phyloP scores from a whole-genome alignment of 116 monocot species.

The Phalaenopsis hybrid region DNA sequence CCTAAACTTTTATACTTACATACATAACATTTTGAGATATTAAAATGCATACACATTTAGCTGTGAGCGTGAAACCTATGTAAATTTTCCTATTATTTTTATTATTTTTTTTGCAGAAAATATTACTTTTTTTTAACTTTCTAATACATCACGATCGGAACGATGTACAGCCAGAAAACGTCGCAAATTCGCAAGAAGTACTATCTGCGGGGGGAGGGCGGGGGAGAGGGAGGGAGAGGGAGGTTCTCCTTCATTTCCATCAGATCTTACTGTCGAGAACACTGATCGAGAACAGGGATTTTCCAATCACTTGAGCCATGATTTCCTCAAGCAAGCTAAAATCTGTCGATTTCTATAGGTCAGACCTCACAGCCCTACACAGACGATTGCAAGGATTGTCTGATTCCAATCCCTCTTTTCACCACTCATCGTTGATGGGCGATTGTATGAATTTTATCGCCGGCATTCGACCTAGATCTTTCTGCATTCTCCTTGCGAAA shows the following conservation, averaged over 20 bases:
- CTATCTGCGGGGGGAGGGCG: not conserved
- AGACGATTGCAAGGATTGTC: not conserved
- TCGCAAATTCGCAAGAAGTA: too few species aligned
- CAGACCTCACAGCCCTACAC: not conserved
- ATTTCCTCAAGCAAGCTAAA: conserved; percentile 72
- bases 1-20: too few species aligned
- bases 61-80: too few species aligned
- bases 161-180: too few species aligned
- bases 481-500: not conserved
- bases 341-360: conserved; percentile 93
- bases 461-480: not conserved
- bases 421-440: conserved; percentile 1
- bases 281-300: conserved; percentile 3
- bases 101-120: too few species aligned
- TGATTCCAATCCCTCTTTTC: not conserved
- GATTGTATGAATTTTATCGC: not conserved
- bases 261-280: not conserved
- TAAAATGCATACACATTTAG: too few species aligned
- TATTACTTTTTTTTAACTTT: too few species aligned
- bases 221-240: not conserved
- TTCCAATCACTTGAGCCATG: conserved; percentile 29
- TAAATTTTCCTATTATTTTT: too few species aligned
- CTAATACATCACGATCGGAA: too few species aligned
- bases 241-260: not conserved
- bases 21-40: too few species aligned